Evolutionary conservation across 129 eudicot species (phyloP).

Genomic region (Glebionis coronaria): DNA sequence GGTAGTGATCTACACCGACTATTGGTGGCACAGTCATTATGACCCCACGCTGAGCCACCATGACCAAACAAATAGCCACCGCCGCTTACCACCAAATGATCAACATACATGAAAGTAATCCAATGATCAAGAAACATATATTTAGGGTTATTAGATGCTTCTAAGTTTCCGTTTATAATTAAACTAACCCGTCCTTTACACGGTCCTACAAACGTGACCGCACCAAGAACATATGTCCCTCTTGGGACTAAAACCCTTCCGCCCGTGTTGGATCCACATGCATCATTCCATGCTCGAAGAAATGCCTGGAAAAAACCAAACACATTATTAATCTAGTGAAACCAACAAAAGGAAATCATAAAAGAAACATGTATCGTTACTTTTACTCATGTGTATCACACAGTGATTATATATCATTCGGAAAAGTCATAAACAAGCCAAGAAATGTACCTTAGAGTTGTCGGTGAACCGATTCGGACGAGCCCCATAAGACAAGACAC

Average conservation of each 20-base stretch:
- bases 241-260: slow-evolving; percentile 35
- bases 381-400: no score
- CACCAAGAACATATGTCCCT: slow-evolving; percentile 41
- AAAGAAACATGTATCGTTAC: background rate
- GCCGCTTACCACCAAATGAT: slow-evolving; percentile 44
- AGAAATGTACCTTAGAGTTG: slow-evolving; percentile 37
- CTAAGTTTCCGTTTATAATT: slow-evolving; percentile 38
- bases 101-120: slow-evolving; percentile 51
- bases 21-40: slow-evolving; percentile 42
- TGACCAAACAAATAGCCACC: slow-evolving; percentile 66
- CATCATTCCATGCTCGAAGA: slow-evolving; percentile 58
- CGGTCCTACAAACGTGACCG: slow-evolving; percentile 47
- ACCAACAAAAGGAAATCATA: no score
- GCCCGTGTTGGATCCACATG: slow-evolving; percentile 36
- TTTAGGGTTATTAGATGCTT: slow-evolving; percentile 33
- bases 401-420: no score
- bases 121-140: slow-evolving; percentile 41
- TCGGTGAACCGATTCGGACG: slow-evolving; percentile 42
- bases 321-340: no score
- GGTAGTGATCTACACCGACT: slow-evolving; percentile 51
- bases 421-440: background rate
- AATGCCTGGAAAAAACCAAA: slow-evolving; percentile 41
- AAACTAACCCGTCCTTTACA: slow-evolving; percentile 35
- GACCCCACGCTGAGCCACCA: slow-evolving; percentile 55
- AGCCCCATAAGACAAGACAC: slow-evolving; percentile 55